Evolutionary conservation across 192 early-diverging fungal genomes (phyloP), one percentile per base, ranked within the genome.

Genomic region (Obelidium mucronatum): DNA sequence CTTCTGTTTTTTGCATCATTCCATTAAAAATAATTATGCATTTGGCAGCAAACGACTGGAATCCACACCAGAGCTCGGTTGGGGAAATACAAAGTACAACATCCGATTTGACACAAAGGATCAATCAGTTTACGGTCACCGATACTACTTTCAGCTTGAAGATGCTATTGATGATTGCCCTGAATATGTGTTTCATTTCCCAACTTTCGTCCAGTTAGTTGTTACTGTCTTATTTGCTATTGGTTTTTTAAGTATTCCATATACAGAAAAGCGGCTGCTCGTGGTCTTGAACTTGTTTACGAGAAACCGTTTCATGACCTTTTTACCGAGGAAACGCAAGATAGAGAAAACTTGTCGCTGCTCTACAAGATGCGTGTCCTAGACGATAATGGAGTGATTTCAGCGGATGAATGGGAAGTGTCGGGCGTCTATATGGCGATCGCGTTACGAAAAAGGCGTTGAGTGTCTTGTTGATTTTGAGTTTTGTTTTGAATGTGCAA

Each of bases 91-190:
- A 24, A 92, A 98, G 39, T 96, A 98, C 80, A 83, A 74, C n/a
- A 92, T 99, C 8, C 79, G 84, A 56, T 98, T 98, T 85, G 93
- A 92, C n/a, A 78, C 89, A 24, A 85, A 86, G 40, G 83, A 90
- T 1, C 74, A 79, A 0, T 83, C 87, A 22, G 67, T 79, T 2
- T 98, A 93, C 79, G 96, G 95, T 3, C 86, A 90, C 74, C 91
- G 93, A 36, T 98, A 98, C 76, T 86, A 86, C 84, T 99, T 99
- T 81, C 89, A 95, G 65, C 86, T 98, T 19, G 91, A 90, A 37
- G 97, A 99, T 81, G 98, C 98, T 0, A 94, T 99, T 4, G 94
- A 98, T 73, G 91, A 95, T 76, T 97, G 96, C 83, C 95, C 96
- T 2, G 96, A 98, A 81, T 97, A 95, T 79, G 83, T 98, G 48